Conservation (phyloP, 2,329 filamentous ascomycete genomes). For the Phaeosphaeriaceae sp. region DNA sequence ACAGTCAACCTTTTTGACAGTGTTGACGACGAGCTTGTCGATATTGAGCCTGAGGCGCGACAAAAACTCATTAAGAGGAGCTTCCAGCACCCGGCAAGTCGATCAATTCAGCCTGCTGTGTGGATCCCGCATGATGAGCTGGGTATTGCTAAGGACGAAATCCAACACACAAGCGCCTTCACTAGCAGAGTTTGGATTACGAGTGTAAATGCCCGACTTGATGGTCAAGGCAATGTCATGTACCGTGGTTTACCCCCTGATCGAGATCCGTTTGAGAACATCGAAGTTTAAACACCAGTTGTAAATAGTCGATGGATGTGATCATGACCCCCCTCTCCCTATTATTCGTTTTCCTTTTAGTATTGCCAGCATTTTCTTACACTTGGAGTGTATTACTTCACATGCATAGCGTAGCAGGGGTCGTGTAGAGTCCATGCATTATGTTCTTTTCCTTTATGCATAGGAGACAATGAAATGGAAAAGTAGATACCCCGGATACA, state of each 20-base stretch:
- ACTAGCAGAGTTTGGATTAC: slow-evolving; percentile 86
- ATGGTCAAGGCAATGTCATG: slow-evolving; percentile 81
- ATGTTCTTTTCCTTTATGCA: too few relatives aligned
- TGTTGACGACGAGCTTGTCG: slow-evolving; percentile 91
- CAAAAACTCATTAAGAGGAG: slow-evolving; percentile 84
- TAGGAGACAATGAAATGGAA: too few relatives aligned
- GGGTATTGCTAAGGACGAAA: slow-evolving; percentile 90
- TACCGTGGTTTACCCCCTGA: slow-evolving; percentile 87
- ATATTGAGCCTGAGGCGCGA: slow-evolving; percentile 87
- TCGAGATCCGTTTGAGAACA: slow-evolving; percentile 56
- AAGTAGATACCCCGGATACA: too few relatives aligned
- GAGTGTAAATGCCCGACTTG: slow-evolving; percentile 87
- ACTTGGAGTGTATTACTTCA: too few relatives aligned
- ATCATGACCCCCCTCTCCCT: not conserved
- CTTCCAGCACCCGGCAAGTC: slow-evolving; percentile 87
- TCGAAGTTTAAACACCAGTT: slow-evolving; percentile 34
- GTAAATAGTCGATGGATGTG: not conserved
- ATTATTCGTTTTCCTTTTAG: not conserved
- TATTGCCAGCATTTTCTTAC: too few relatives aligned
- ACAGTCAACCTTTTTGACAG: slow-evolving; percentile 84
- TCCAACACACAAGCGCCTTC: slow-evolving; percentile 75
- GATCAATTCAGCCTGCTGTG: slow-evolving; percentile 82
- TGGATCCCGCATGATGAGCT: slow-evolving; percentile 94
- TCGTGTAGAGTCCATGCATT: too few relatives aligned
- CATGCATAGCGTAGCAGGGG: too few relatives aligned